Evolutionary conservation across 1,284 basidiomycete genomes (phyloP).

Genomic region (Grifola frondosa): DNA sequence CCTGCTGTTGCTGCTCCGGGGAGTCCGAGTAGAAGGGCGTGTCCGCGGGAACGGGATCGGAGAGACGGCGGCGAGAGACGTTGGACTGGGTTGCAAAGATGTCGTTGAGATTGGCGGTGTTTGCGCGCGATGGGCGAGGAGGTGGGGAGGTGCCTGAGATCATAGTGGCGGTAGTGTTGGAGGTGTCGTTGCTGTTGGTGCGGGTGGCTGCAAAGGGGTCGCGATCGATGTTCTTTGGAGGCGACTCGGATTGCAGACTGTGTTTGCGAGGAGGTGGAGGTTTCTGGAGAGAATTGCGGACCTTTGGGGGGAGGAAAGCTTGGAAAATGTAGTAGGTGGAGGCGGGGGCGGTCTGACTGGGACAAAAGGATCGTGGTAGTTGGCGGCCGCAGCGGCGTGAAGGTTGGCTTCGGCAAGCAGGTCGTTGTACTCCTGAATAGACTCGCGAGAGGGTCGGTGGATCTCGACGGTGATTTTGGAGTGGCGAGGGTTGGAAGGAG

Average conservation of each 20-base stretch:
- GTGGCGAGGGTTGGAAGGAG: conserved; percentile 43
- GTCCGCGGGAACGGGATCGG: conserved; percentile 46
- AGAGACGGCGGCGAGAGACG: conserved; percentile 50
- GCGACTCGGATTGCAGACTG: conserved; percentile 38
- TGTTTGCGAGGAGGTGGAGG: conserved; percentile 53
- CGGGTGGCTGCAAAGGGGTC: conserved; percentile 60
- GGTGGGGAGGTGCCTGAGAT: conserved; percentile 62
- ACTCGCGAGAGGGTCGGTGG: conserved; percentile 59
- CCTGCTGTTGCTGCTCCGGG: conserved; percentile 16
- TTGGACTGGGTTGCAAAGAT: conserved; percentile 46
- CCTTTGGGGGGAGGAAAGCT: conserved; percentile 35
- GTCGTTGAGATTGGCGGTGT: conserved; percentile 76
- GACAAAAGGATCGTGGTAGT: conserved; percentile 45
- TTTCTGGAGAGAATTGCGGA: conserved; percentile 61
- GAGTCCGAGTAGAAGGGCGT: conserved; percentile 27
- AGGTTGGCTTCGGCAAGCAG: conserved; percentile 60
- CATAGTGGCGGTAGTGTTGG: conserved; percentile 39
- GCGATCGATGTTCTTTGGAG: conserved; percentile 39
- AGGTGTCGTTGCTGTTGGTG: conserved; percentile 29
- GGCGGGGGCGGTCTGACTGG: conserved; percentile 58
- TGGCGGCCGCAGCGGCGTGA: conserved; percentile 53
- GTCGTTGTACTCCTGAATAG: conserved; percentile 69
- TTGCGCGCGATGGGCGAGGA: conserved; percentile 75
- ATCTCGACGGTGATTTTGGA: conserved; percentile 75
- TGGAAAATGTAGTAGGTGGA: conserved; percentile 39